Conservation (phyloP, 2,329 filamentous ascomycete species). For the Fusarium equiseti region DNA sequence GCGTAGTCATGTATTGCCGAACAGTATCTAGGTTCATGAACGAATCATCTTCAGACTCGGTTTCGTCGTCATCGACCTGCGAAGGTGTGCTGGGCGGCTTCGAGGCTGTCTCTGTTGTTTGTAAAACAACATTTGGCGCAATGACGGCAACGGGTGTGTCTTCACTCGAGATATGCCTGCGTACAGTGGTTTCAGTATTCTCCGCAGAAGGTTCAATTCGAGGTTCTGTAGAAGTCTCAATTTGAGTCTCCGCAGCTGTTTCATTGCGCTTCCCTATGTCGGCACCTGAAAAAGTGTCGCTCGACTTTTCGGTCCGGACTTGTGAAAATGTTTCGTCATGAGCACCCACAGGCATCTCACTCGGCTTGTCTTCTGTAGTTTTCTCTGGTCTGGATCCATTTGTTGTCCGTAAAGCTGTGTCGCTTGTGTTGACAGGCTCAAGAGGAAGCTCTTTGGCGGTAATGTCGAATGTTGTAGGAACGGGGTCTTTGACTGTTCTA, state of each 20-base stretch:
- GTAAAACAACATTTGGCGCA: slow-evolving; percentile 37
- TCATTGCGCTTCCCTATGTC: slow-evolving; percentile 6
- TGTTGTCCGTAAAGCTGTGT: not conserved
- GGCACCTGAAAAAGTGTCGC: not conserved
- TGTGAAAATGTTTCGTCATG: not conserved
- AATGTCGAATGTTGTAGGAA: slow-evolving; percentile 5
- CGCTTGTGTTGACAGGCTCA: slow-evolving; percentile 12
- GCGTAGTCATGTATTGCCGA: slow-evolving; percentile 65
- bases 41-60: slow-evolving; percentile 67
- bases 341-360: not conserved
- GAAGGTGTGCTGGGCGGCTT: slow-evolving; percentile 61
- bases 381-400: not conserved
- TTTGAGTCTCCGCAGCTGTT: not conserved
- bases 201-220: slow-evolving; percentile 1
- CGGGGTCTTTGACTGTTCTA: slow-evolving; percentile 1
- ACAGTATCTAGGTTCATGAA: slow-evolving; percentile 62
- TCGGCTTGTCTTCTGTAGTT: slow-evolving; percentile 4
- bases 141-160: slow-evolving; percentile 6
- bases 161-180: slow-evolving; percentile 6
- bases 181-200: not conserved
- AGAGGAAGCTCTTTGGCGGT: not conserved
- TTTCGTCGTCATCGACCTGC: slow-evolving; percentile 64
- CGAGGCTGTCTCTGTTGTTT: slow-evolving; percentile 49
- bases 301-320: not conserved
- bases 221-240: not conserved